These are phyloP conservation scores for Cladophialophora carrionii DNA, from an alignment of 2,329 filamentous ascomycete genomes.

Conservation along the genomic window DNA sequence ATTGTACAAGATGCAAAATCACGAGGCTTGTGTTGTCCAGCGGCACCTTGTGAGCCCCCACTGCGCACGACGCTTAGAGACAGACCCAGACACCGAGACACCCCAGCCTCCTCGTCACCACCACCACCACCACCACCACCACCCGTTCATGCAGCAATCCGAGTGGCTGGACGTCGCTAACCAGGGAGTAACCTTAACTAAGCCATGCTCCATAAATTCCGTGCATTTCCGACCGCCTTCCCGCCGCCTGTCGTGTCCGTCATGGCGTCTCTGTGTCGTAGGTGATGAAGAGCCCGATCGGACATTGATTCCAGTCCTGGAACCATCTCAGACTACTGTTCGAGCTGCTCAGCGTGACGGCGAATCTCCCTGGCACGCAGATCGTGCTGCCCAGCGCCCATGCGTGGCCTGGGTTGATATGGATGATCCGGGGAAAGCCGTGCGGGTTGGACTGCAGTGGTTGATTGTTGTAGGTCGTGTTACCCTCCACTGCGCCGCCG, in stretches of 20 bases:
- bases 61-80: not conserved
- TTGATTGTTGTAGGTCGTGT: slow-evolving; percentile 58
- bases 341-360: slow-evolving; percentile 56
- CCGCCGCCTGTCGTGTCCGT: not conserved
- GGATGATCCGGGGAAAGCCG: slow-evolving; percentile 45
- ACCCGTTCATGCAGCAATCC: slow-evolving; percentile 3
- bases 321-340: slow-evolving; percentile 62
- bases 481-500: slow-evolving; percentile 47
- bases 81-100: not conserved
- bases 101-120: slow-evolving; percentile 2
- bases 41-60: slow-evolving; percentile 1
- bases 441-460: slow-evolving; percentile 51
- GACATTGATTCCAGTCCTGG: slow-evolving; percentile 61
- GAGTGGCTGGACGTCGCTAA: slow-evolving; percentile 3
- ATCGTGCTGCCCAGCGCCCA: slow-evolving; percentile 52
- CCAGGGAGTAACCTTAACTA: not conserved
- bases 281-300: slow-evolving; percentile 35
- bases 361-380: slow-evolving; percentile 47
- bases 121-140: not conserved
- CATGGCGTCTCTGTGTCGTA: slow-evolving; percentile 20
- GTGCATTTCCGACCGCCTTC: not conserved
- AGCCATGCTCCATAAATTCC: slow-evolving; percentile 1
- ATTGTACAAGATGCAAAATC: slow-evolving; percentile 1
- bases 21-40: slow-evolving; percentile 7
- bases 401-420: slow-evolving; percentile 57